Evolutionary conservation across 352 stramenopile species (phyloP).

Genomic region (Phytopythium helicoides): DNA sequence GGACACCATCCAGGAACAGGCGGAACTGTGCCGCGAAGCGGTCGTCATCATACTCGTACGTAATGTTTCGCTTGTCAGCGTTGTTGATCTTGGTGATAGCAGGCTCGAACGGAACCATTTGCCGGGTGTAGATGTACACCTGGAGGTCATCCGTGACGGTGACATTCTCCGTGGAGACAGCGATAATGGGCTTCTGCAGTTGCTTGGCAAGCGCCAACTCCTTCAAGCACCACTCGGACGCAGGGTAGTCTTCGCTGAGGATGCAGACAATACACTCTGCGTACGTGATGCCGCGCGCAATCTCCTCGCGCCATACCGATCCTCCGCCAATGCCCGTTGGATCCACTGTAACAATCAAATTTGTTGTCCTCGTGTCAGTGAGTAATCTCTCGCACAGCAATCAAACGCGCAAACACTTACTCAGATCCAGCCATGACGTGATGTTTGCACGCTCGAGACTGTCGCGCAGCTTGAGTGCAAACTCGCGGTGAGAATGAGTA

Average conservation of each 20-base stretch:
- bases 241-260: conserved; percentile 68
- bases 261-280: conserved; percentile 69
- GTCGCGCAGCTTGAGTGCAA: conserved; percentile 66
- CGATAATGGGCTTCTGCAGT: conserved; percentile 60
- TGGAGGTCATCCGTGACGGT: conserved; percentile 71
- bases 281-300: conserved; percentile 75
- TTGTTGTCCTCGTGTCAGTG: too few species aligned
- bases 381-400: background rate
- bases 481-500: conserved; percentile 76
- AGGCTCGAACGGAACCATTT: conserved; percentile 80
- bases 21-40: conserved; percentile 55
- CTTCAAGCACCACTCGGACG: conserved; percentile 79
- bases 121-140: conserved; percentile 82
- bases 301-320: conserved; percentile 80
- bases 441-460: conserved; percentile 70
- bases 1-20: conserved; percentile 65
- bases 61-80: conserved; percentile 51
- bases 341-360: conserved; percentile 36
- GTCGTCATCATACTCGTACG: conserved; percentile 66
- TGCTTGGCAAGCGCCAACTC: conserved; percentile 77
- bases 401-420: conserved; percentile 11
- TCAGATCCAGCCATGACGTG: conserved; percentile 78
- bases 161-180: conserved; percentile 57
- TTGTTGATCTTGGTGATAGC: conserved; percentile 61
- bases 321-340: conserved; percentile 76